Evolutionary conservation across 2,329 filamentous ascomycete species (phyloP).

Genomic region (Chaetomiaceae sp.): DNA sequence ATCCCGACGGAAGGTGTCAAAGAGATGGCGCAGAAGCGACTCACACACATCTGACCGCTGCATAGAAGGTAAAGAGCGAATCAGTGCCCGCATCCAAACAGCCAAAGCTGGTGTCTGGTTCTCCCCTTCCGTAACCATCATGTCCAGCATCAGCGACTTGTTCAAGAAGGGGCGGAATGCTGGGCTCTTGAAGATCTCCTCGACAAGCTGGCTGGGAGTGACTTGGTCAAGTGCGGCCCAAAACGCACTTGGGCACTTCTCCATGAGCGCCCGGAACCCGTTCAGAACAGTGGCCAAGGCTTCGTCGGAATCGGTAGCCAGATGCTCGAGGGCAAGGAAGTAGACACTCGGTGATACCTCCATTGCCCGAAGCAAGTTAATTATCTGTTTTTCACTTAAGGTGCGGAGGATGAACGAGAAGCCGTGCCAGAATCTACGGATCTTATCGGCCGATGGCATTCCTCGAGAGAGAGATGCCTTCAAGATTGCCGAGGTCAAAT

Average conservation of each 20-base stretch:
- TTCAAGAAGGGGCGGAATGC: conserved; percentile 58
- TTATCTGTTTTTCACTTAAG: conserved; percentile 69
- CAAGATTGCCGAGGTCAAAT: conserved; percentile 62
- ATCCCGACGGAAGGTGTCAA: conserved; percentile 59
- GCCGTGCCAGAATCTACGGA: conserved; percentile 76
- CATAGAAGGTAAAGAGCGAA: conserved; percentile 69
- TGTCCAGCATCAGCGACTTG: conserved; percentile 53
- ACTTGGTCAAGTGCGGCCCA: conserved; percentile 86
- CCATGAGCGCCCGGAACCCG: conserved; percentile 65
- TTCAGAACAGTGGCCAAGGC: conserved; percentile 67
- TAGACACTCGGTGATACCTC: conserved; percentile 73
- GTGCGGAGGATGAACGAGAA: conserved; percentile 69
- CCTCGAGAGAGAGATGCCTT: conserved; percentile 51
- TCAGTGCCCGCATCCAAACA: conserved; percentile 73
- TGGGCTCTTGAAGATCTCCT: conserved; percentile 73
- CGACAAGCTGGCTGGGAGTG: conserved; percentile 73
- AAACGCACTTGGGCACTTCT: conserved; percentile 73
- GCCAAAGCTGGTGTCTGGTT: conserved; percentile 60
- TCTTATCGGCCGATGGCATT: conserved; percentile 38
- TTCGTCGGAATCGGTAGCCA: conserved; percentile 44
- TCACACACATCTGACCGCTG: conserved; percentile 78
- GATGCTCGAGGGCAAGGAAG: conserved; percentile 53
- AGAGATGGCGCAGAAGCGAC: conserved; percentile 69
- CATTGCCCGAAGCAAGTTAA: conserved; percentile 72
- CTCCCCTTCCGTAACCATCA: conserved; percentile 50